These are phyloP conservation scores for Croton setiger DNA, from an alignment of 441 rosid genomes.

Conservation along the genomic window DNA sequence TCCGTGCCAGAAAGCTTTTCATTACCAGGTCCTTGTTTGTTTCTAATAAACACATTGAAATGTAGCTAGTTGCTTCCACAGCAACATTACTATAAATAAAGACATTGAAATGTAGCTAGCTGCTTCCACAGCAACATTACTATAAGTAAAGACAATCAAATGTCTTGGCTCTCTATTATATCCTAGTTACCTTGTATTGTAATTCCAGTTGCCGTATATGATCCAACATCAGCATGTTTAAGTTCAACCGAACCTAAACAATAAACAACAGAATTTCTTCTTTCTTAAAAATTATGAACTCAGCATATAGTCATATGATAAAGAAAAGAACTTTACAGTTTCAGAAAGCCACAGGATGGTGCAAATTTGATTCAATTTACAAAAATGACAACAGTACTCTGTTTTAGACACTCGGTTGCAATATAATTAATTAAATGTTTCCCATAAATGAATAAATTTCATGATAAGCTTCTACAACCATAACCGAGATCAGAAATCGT, in stretches of 20 bases:
- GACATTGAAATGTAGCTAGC: too few relatives aligned
- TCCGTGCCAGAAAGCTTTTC: not conserved
- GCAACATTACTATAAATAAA: too few relatives aligned
- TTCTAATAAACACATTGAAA: not conserved
- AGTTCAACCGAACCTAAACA: not conserved
- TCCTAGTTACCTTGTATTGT: too few relatives aligned
- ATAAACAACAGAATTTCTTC: too few relatives aligned
- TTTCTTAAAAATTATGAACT: not conserved
- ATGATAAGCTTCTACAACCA: not conserved
- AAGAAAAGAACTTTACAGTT: slow-evolving; percentile 21
- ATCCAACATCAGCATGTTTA: too few relatives aligned
- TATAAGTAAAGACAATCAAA: too few relatives aligned
- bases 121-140: too few relatives aligned
- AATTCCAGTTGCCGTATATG: too few relatives aligned
- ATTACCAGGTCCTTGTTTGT: not conserved
- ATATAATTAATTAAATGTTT: slow-evolving; percentile 10
- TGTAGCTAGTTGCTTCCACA: not conserved
- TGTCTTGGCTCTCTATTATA: too few relatives aligned
- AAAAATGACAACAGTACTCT: slow-evolving; percentile 18
- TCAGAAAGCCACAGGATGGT: not conserved
- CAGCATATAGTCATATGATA: not conserved
- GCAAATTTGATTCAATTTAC: slow-evolving; percentile 12
- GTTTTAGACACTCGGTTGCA: not conserved
- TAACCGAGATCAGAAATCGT: slow-evolving; percentile 15
- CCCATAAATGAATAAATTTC: slow-evolving; percentile 6